These are phyloP conservation scores for Trametes cingulata DNA, from an alignment of 768 basidiomycete species.

Conservation along the genomic window DNA sequence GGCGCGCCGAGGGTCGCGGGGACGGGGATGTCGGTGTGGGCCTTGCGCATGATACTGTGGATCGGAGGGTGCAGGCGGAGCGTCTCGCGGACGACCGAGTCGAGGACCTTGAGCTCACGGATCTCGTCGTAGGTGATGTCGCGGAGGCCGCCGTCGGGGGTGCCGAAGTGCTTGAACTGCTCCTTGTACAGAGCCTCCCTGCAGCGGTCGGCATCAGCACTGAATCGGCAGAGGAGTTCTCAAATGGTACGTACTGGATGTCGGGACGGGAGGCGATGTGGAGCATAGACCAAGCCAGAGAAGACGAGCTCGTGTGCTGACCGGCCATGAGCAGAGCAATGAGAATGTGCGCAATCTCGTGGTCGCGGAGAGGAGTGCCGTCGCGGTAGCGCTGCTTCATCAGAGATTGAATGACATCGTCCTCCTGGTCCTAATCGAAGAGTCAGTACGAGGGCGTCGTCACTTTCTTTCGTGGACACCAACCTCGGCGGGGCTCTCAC, in stretches of 20 bases:
- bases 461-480: conserved; percentile 23
- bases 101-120: conserved; percentile 78
- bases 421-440: conserved; percentile 53
- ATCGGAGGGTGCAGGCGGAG: conserved; percentile 93
- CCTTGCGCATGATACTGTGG: conserved; percentile 93
- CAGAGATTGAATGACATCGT: conserved; percentile 92
- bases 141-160: conserved; percentile 77
- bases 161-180: conserved; percentile 79
- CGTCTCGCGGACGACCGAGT: conserved; percentile 90
- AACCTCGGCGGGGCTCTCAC: conserved; percentile 47
- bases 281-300: conserved; percentile 86
- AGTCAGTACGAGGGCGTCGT: conserved; percentile 5
- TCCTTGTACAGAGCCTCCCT: conserved; percentile 88
- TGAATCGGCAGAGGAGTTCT: conserved; percentile 1
- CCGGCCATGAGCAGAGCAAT: conserved; percentile 99
- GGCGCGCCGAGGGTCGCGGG: conserved; percentile 81
- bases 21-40: conserved; percentile 81
- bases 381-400: conserved; percentile 81
- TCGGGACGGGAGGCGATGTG: conserved; percentile 79
- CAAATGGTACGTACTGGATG: conserved; percentile 57
- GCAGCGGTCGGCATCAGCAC: background rate
- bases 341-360: conserved; percentile 97
- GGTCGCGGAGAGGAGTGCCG: conserved; percentile 76
- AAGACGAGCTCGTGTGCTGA: conserved; percentile 95
- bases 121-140: conserved; percentile 86